phyloP scores from a whole-genome alignment of 2,329 filamentous ascomycete species.

The Colletotrichum lini region DNA sequence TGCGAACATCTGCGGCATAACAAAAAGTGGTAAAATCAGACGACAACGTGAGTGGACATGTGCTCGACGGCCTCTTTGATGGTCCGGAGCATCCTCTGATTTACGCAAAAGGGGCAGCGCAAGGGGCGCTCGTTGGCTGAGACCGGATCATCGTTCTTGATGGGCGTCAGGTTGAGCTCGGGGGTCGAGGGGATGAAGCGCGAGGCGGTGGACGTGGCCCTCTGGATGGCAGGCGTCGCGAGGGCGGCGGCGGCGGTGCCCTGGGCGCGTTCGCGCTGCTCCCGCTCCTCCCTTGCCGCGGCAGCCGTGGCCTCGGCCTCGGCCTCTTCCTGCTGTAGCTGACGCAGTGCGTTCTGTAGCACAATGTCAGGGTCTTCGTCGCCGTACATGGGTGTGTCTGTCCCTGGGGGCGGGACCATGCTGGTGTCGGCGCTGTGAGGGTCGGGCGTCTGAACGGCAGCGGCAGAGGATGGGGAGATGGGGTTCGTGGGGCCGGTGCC shows the following conservation, averaged over 20 bases:
- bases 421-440: slow-evolving; percentile 40
- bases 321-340: slow-evolving; percentile 72
- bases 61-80: slow-evolving; percentile 76
- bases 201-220: slow-evolving; percentile 38
- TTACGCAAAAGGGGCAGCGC: slow-evolving; percentile 73
- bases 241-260: slow-evolving; percentile 46
- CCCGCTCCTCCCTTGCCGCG: slow-evolving; percentile 67
- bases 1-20: too few species aligned
- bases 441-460: slow-evolving; percentile 40
- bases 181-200: slow-evolving; percentile 45
- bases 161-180: slow-evolving; percentile 69
- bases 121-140: slow-evolving; percentile 64
- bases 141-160: slow-evolving; percentile 64
- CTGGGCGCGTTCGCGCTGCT: slow-evolving; percentile 55
- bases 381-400: slow-evolving; percentile 66
- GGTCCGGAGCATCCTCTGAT: slow-evolving; percentile 71
- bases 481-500: slow-evolving; percentile 31
- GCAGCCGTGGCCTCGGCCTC: slow-evolving; percentile 71
- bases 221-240: slow-evolving; percentile 46
- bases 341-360: slow-evolving; percentile 71
- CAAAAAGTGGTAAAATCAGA: slow-evolving; percentile 50
- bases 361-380: slow-evolving; percentile 71
- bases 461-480: slow-evolving; percentile 25
- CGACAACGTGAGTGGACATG: slow-evolving; percentile 73
- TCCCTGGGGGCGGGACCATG: slow-evolving; percentile 56